Evolutionary conservation across 257 asterid genomes (phyloP), one percentile per base, ranked within the genome.

Genomic region (Rubia yunnanensis): DNA sequence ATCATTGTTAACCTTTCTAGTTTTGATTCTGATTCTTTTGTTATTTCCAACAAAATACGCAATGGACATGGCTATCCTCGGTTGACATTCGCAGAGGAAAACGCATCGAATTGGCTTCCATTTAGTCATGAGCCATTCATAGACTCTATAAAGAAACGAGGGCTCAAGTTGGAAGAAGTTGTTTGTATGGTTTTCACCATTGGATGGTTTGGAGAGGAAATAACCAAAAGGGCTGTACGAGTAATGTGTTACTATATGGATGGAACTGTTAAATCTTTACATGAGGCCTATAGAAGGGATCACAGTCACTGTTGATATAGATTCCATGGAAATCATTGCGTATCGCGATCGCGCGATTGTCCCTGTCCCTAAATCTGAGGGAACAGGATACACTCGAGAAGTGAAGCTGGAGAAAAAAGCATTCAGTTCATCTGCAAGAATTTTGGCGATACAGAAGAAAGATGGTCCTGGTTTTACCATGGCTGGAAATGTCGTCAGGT

Each of bases 271-370:
- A n/a, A 89, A 89, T 63, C 52, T 82, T 28, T 85, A 83, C 71
- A 86, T 86, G 96, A 85, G 91, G 76, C 91, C 89, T 32, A 82
- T 87, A 5, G 95, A 89, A 68, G 95, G 89, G 14, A 71, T 89
- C 3, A 80, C 78, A 0, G 66, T 76, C 22, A 74, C 82, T 18
- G 85, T 89, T 67, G 94, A 82, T 77, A 86, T 89, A 64, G 96
- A 87, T 71, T 61, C 56, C 69, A 87, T 85, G 94, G 81, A 60
- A 36, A 76, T 85, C 56, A 8, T 60, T 0, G 80, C 74, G 1
- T 87, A 60, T 67, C 49, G 57, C 0, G 97, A 90, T 7, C 79
- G 90, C 4, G 15, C 54, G 9, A 61, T 70, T 59, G 76, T 84
- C 55, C 92, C 90, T 0, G 83, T 87, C 68, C 95, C 95, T 1